These are phyloP conservation scores for Microcyclospora tardicrescens DNA, from an alignment of 2,329 filamentous ascomycete species.

Conservation along the genomic window DNA sequence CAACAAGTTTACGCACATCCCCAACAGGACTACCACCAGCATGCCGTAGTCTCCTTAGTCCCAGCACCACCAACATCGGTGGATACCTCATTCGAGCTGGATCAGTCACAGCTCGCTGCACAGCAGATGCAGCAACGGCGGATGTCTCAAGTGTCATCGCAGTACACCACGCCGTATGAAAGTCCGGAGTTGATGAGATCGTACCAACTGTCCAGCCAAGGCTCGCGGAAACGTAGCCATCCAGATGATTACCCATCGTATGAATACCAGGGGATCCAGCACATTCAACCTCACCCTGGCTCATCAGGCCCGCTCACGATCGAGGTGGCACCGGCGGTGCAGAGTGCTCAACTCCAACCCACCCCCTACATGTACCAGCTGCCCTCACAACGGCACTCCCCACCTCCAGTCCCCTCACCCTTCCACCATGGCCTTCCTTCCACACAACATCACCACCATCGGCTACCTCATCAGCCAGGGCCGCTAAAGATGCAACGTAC, in stretches of 20 bases:
- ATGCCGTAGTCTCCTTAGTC: slow-evolving; percentile 16
- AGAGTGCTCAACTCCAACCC: neutral
- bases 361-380: neutral
- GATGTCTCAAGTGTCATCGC: slow-evolving; percentile 10
- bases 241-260: slow-evolving; percentile 29
- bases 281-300: slow-evolving; percentile 22
- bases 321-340: too few species aligned
- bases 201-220: slow-evolving; percentile 10
- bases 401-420: neutral
- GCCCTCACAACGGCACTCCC: slow-evolving; percentile 12
- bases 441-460: slow-evolving; percentile 60
- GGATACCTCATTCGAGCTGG: slow-evolving; percentile 16
- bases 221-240: slow-evolving; percentile 31
- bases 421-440: too few species aligned
- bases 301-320: slow-evolving; percentile 1
- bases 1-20: slow-evolving; percentile 6
- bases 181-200: slow-evolving; percentile 21
- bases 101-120: slow-evolving; percentile 16
- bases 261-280: slow-evolving; percentile 29
- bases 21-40: slow-evolving; percentile 14
- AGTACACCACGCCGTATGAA: slow-evolving; percentile 19
- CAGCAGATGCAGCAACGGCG: slow-evolving; percentile 14
- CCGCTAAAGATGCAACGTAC: slow-evolving; percentile 53
- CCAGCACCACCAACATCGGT: slow-evolving; percentile 17
- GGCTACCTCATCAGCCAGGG: slow-evolving; percentile 59